Base-by-base conservation (phyloP, 2,329 filamentous ascomycete species). In the Penicillium sclerotigenum region DNA sequence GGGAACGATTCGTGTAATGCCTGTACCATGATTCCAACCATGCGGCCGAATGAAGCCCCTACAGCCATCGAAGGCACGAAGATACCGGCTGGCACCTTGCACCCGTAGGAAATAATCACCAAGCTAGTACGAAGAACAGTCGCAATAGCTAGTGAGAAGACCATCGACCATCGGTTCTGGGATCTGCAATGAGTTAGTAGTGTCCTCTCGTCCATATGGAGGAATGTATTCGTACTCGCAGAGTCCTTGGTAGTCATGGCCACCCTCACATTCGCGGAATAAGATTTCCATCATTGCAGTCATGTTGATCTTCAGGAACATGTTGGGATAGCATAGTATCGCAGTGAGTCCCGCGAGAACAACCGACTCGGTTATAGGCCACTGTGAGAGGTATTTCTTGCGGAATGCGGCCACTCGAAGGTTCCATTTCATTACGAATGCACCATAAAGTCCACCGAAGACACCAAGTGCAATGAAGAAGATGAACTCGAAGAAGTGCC, bases 281-380 rank as follows among this genome's bases (percentile, higher is more conserved):
- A 99, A 78, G 60, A 97, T 96, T 72, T 97, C 92, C 94, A 99
- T 97, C 78, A 91, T 96, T 77, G 97, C 93, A 0, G 94, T 97
- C 94, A 99, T 97, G 75, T 99, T 95, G 66, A 97, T 97, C 53
- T 90, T 83, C 54, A 99, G 72, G 63, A 99, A 97, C 72, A 89
- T 91, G 66, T 99, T 99, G 0, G 93, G 94, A 68, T 96, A 99
- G 74, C 93, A 97, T n/a, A 99, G 81, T 24, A 97, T 81, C 10
- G 92, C 94, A 4, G 94, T 99, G 8, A 85, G 82, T 0, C 87
- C 84, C 1, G 94, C 92, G 38, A 99, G 78, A 16, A 96, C 75
- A 0, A 91, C 92, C 0, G 91, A 89, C 73, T 99, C 94, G 4
- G 92, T 81, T 31, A 97, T 84, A 7, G 92, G 88, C 73, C 95